Base-by-base conservation (phyloP, 768 basidiomycete species). In the Lepiota brunneoincarnata region DNA sequence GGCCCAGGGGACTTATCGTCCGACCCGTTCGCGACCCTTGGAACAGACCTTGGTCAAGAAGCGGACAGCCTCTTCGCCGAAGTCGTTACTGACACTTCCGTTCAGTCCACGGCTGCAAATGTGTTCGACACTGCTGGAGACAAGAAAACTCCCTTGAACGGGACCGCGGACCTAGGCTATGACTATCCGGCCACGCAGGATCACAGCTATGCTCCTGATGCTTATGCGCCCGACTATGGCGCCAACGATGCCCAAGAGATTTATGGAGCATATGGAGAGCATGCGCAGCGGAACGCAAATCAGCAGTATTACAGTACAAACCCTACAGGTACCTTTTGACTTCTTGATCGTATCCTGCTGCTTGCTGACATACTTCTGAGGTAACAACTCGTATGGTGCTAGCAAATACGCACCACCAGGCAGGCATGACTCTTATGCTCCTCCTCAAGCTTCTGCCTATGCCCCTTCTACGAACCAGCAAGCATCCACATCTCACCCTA, bases 21-120 rank as follows among this genome's bases (percentile, higher is more conserved):
- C 28, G 86, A 89, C 70, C 80, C 81, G 49, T 88, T 88, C 72
- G 79, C 85, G 57, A 71, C 76, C 51, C 75, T 86, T 57, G 84
- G 82, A 42, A 68, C 72, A 51, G 51, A 58, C 26, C 34, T 3
- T 3, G 42, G 18, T 15, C 49, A 41, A 31, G 49, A 50, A 41
- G 26, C 52, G 18, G 59, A 48, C 42, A 20, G 11, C 57, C 51
- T 40, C 56, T 43, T 45, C 40, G 24, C 49, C 20, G 41, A 50
- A 41, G 49, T 24, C 28, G 36, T 39, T 24, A 17, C 31, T 12
- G 51, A 49, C 36, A 31, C 35, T 21, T 43, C 56, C 12, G 21
- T 21, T 20, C 20, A 26, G 15, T 34, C 44, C 34, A 26, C 26
- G 20, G 26, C 35, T 35, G 31, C 31, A 2, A 21, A 51, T 39